Evolutionary conservation across 257 asterid genomes (phyloP).

Genomic region (Rhazya stricta): DNA sequence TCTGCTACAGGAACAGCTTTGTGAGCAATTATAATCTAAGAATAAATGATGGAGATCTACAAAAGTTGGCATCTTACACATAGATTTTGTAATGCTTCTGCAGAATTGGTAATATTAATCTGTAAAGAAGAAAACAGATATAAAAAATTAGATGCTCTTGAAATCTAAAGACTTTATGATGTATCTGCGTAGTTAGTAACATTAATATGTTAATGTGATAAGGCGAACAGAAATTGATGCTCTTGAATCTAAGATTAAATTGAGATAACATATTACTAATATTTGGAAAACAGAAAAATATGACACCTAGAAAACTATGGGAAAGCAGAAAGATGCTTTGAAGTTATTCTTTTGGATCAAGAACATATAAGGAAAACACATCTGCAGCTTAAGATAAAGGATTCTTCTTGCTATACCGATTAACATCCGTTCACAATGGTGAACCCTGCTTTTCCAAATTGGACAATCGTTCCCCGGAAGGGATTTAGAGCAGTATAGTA

Average conservation of each 20-base stretch:
- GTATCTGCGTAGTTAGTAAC: background rate
- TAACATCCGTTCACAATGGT: background rate
- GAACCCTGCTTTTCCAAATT: background rate
- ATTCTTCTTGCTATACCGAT: background rate
- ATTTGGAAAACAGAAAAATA: background rate
- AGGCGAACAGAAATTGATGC: background rate
- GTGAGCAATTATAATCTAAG: slow-evolving; percentile 13
- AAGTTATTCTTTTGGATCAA: background rate
- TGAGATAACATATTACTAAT: background rate
- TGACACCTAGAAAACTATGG: background rate
- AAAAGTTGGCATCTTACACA: slow-evolving; percentile 46
- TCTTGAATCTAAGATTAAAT: background rate
- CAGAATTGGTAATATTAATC: slow-evolving; percentile 48
- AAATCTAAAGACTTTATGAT: background rate
- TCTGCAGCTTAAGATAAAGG: background rate
- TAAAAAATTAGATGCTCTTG: slow-evolving; percentile 19
- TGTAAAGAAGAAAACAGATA: slow-evolving; percentile 23
- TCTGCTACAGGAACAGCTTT: slow-evolving; percentile 35
- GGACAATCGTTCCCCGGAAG: background rate
- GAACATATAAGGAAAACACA: background rate
- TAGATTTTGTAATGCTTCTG: slow-evolving; percentile 56
- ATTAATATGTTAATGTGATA: background rate
- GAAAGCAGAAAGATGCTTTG: background rate
- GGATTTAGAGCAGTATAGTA: background rate
- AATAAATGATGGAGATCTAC: slow-evolving; percentile 1